Evolutionary conservation across 2,329 filamentous ascomycete species (phyloP), one percentile per base, ranked within the genome.

Genomic region (Alternaria burnsii): DNA sequence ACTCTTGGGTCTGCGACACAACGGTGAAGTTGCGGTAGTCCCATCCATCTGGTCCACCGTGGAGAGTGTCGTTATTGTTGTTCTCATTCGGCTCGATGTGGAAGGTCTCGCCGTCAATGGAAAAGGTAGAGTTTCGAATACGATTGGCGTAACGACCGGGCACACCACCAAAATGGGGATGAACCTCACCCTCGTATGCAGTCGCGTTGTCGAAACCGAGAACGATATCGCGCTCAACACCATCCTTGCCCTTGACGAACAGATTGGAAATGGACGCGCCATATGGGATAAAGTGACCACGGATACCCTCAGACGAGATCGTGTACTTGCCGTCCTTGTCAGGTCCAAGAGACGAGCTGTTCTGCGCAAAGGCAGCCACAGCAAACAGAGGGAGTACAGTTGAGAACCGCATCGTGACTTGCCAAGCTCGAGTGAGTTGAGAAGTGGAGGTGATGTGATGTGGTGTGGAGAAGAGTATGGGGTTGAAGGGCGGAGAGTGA

Each of bases 91-190:
- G 81, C 38, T 80, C 70, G 56, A 91, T 79, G 61, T 89, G 78
- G 76, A 87, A 91, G 4, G 77, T 80, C 55, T 80, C 78, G 53
- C 88, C 89, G 67, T 91, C 89, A 58, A 92, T 87, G 60, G 81
- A 83, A 71, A 92, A 92, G 6, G 85, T 89, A 77, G 87, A 89
- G 82, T 93, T 93, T 83, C 87, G 88, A 82, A 93, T 93, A 66
- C 91, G 88, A 78, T 94, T 94, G 59, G 91, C 91, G 75, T 94
- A 94, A 56, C 91, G 88, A 71, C 90, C 91, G 0, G 90, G 90
- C 0, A 94, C 87, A 69, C 88, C 82, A 59, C 90, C 91, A 66
- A 91, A 88, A 82, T 93, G 90, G 52, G 86, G 88, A 76, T 93
- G 91, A 62, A 85, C 81, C 60, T 92, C 89, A 50, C 87, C 76